Evolutionary conservation across 2,329 filamentous ascomycete genomes (phyloP).

Genomic region (Cryphonectria carpinicola): DNA sequence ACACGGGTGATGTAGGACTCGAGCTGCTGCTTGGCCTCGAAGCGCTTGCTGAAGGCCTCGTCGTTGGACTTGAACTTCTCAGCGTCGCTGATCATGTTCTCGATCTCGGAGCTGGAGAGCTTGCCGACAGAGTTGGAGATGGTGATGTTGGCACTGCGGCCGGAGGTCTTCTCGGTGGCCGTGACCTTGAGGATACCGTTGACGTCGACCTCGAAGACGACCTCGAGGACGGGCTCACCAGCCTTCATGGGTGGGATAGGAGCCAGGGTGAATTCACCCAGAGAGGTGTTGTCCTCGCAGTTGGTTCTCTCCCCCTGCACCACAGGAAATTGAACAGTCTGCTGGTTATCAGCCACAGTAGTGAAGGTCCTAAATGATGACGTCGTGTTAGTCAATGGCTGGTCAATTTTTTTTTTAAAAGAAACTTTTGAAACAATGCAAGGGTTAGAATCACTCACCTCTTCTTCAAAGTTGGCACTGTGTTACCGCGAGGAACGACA

Average conservation of each 20-base stretch:
- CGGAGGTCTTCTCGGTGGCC: constrained; percentile 97
- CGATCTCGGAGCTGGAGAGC: constrained; percentile 91
- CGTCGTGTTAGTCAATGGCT: constrained; percentile 11
- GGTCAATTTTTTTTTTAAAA: no score
- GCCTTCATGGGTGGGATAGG: constrained; percentile 88
- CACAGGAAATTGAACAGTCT: constrained; percentile 87
- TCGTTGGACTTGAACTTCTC: constrained; percentile 99
- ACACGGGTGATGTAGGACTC: constrained; percentile 99
- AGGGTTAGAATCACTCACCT: constrained; percentile 35
- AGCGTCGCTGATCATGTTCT: constrained; percentile 96
- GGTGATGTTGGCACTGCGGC: constrained; percentile 98
- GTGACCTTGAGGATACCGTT: constrained; percentile 99
- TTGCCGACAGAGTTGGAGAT: constrained; percentile 99
- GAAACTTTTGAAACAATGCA: no score
- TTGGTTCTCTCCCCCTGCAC: constrained; percentile 94
- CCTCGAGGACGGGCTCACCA: constrained; percentile 94
- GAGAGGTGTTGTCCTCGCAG: constrained; percentile 97
- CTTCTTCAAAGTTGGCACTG: constrained; percentile 83
- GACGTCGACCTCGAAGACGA: constrained; percentile 99
- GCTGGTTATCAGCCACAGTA: constrained; percentile 77
- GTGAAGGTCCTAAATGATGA: constrained; percentile 69
- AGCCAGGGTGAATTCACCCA: constrained; percentile 95
- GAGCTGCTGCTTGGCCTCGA: constrained; percentile 98
- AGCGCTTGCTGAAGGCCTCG: constrained; percentile 98
- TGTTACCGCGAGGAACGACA: constrained; percentile 80